A percentile compares a stretch with the other conserved stretches of the same genome.
phyloP scores from a whole-genome alignment of 129 eudicot species.

The Heracleum sosnowskyi region DNA sequence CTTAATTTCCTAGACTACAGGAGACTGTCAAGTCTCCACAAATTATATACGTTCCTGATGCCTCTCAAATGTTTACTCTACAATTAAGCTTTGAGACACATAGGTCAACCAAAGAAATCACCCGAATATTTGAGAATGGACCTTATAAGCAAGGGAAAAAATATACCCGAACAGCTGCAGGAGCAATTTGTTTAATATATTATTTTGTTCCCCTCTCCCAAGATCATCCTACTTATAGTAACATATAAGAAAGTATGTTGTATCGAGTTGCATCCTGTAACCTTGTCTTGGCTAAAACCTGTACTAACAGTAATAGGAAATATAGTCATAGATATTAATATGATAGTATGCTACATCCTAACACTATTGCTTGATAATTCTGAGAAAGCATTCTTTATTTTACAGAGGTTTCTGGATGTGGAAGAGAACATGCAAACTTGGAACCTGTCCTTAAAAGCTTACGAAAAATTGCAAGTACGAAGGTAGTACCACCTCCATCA shows the following conservation, averaged over 20 bases:
- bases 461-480: conserved; percentile 45
- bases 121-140: neutral
- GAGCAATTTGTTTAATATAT: neutral
- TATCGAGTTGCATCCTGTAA: neutral
- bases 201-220: neutral
- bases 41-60: neutral
- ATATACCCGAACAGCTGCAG: neutral
- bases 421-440: conserved; percentile 59
- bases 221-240: neutral
- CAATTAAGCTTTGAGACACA: neutral
- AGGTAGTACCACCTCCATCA: conserved; percentile 38
- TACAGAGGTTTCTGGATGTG: conserved; percentile 87
- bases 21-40: neutral
- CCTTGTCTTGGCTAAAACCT: neutral
- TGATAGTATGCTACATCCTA: neutral
- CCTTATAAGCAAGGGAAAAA: neutral
- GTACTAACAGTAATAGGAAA: neutral
- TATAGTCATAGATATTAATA: neutral
- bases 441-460: conserved; percentile 52
- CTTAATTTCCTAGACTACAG: neutral
- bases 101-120: neutral
- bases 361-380: conserved; percentile 9
- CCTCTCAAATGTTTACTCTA: neutral
- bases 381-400: neutral
- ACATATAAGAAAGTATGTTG: neutral